A percentile compares a stretch with the other conserved stretches of the same genome.
phyloP scores from a whole-genome alignment of 805 yeast species.

The Pichia manshurica region DNA sequence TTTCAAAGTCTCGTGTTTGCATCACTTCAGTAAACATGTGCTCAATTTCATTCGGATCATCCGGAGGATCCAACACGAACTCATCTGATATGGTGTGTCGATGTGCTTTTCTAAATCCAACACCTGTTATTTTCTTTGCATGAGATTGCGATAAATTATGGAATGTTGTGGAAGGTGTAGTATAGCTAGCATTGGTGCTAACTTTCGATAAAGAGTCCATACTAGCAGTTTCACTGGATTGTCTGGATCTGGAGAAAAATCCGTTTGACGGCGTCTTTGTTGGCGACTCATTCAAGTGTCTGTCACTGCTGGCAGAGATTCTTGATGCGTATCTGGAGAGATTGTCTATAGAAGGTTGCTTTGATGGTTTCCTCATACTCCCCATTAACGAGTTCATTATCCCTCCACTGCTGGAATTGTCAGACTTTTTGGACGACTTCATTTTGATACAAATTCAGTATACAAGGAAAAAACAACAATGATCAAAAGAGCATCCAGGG shows the following conservation, averaged over 20 bases:
- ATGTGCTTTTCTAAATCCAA: conserved; percentile 27
- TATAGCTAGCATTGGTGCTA: conserved; percentile 22
- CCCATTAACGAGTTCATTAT: conserved; percentile 15
- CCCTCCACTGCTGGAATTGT: conserved; percentile 2
- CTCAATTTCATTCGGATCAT: conserved; percentile 60
- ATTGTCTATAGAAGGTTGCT: neutral
- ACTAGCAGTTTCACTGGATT: conserved; percentile 10
- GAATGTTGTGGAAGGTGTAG: conserved; percentile 17
- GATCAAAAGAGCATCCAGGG: neutral
- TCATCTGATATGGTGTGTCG: conserved; percentile 35
- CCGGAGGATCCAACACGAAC: conserved; percentile 59
- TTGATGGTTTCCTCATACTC: conserved; percentile 10
- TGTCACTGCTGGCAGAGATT: neutral
- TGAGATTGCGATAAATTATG: conserved; percentile 27
- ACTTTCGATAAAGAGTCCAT: conserved; percentile 25
- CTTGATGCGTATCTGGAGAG: neutral
- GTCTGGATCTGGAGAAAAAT: conserved; percentile 12
- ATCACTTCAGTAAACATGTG: conserved; percentile 71
- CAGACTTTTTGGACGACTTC: conserved; percentile 13
- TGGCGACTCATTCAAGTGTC: neutral
- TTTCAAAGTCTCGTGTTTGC: conserved; percentile 73
- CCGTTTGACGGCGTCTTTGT: neutral
- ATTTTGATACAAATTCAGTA: neutral
- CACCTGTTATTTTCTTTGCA: conserved; percentile 22
- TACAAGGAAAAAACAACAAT: neutral